Conservation (phyloP, 768 basidiomycete genomes). For the Collybia sp. region DNA sequence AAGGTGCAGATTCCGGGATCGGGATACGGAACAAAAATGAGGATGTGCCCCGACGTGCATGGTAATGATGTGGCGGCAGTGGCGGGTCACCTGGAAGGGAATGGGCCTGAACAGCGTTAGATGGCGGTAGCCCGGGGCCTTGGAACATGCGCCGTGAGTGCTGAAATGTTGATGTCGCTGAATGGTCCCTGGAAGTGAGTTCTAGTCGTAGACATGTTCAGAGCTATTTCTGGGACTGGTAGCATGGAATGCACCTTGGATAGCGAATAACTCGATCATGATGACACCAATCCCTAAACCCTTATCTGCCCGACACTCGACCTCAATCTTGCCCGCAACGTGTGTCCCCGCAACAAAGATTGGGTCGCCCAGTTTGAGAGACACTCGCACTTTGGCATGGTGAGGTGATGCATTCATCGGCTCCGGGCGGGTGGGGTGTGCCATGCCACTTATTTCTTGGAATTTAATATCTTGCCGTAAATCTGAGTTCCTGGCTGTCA, state of each 20-base stretch:
- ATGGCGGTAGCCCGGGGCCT: conserved; percentile 77
- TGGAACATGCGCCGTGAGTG: conserved; percentile 72
- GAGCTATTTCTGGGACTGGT: not conserved
- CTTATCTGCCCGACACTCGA: conserved; percentile 74
- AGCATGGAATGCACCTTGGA: conserved; percentile 49
- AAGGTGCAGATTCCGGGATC: conserved; percentile 60
- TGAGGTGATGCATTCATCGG: conserved; percentile 82
- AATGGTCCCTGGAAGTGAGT: conserved; percentile 71
- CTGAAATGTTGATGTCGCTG: conserved; percentile 75
- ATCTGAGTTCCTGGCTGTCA: too few relatives aligned
- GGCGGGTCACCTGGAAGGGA: conserved; percentile 52
- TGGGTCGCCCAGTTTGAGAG: conserved; percentile 52
- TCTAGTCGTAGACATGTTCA: conserved; percentile 41
- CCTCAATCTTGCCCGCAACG: conserved; percentile 72
- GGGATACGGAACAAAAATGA: conserved; percentile 82
- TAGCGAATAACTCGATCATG: conserved; percentile 72
- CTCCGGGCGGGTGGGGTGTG: conserved; percentile 22
- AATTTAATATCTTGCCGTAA: too few relatives aligned
- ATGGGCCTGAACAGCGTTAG: conserved; percentile 73
- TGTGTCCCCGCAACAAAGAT: conserved; percentile 62
- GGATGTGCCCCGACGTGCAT: conserved; percentile 70
- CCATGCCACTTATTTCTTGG: not conserved
- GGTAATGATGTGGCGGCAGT: conserved; percentile 61
- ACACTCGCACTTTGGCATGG: conserved; percentile 75
- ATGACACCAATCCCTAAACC: conserved; percentile 71